Base-by-base conservation (phyloP, 106 monocot species). In the Iris macrosiphon region DNA sequence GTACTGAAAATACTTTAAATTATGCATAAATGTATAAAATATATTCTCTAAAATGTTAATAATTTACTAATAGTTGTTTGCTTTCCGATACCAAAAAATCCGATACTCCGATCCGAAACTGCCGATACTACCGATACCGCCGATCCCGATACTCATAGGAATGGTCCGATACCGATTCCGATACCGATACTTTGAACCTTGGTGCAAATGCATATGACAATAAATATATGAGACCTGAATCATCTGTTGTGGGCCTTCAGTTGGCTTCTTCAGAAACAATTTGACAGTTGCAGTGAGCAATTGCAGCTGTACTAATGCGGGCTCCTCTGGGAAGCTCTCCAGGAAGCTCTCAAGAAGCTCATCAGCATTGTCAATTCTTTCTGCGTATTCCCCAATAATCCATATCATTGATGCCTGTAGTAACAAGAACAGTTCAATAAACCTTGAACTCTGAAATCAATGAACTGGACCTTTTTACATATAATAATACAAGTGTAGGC, bases 371-470 rank as follows among this genome's bases (percentile, higher is more conserved):
- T 98, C 96, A 64, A 98, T 98, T 66, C 96, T 91, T 72, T 98
- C 96, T 23, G 96, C 96, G 75, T 98, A 98, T 63, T 98, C 96
- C 7, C 96, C 96, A 73, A 98, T 98, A 57, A 98, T 98, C 96
- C 96, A 98, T 39, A 98, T 98, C 96, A 98, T 98, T 39, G 96
- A 98, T 52, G 96, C 96, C 96, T 98, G 64, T 8, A 57, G 7
- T 21, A 52, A 64, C 17, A 27, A 46, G 6, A 42, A 9, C 55
- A 59, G 21, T 52, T 60, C 6, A 43, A 57, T 31, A 18, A 15
- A 47, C 18, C 25, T 28, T 40, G 26, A 40, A 21, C 25, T 19
- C 47, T 24, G 47, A 31, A 40, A 15, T 21, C 33, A 39, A 25
- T 9, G 38, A 64, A 55, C 42, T 23, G 22, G 21, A 59, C 31